Percentiles rank a stretch among this genome's conserved stretches.
phyloP scores from a whole-genome alignment of 192 early-diverging fungal species.

The Phycomyces blakesleeanus region DNA sequence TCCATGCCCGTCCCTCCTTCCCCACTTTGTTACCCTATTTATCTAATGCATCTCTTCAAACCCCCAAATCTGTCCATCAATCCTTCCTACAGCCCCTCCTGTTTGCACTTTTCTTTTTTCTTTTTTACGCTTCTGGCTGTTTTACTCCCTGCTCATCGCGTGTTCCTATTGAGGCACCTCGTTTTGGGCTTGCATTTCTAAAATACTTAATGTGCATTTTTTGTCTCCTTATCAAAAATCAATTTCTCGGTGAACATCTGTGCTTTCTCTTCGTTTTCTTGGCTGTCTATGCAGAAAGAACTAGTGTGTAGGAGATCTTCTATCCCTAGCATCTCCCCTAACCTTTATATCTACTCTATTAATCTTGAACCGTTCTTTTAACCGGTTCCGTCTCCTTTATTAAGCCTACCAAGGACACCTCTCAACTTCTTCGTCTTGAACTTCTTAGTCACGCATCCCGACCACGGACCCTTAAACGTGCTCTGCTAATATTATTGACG shows the following conservation, averaged over 20 bases:
- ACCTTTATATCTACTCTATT: neutral
- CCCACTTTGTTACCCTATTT: neutral
- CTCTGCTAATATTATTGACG: neutral
- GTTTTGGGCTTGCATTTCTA: neutral
- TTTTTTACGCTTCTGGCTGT: neutral
- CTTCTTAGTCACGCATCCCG: neutral
- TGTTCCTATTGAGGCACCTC: constrained; percentile 1
- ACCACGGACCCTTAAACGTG: neutral
- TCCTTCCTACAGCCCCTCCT: neutral
- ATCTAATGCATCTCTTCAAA: neutral
- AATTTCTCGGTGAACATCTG: neutral
- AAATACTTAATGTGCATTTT: neutral
- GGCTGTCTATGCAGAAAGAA: neutral
- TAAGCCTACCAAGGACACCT: neutral
- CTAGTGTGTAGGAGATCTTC: neutral
- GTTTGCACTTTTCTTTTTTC: no score
- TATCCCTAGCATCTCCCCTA: neutral
- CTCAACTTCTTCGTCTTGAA: constrained; percentile 1
- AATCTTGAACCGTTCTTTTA: neutral
- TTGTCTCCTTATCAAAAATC: neutral
- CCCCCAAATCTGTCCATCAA: neutral
- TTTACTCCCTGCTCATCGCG: constrained; percentile 2
- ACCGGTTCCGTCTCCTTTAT: neutral
- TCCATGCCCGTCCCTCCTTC: neutral
- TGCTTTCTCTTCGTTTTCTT: constrained; percentile 1